Percentiles rank a stretch among this genome's conserved stretches.
phyloP scores from a whole-genome alignment of 2,329 filamentous ascomycete species.

The Didymella arachidicola region DNA sequence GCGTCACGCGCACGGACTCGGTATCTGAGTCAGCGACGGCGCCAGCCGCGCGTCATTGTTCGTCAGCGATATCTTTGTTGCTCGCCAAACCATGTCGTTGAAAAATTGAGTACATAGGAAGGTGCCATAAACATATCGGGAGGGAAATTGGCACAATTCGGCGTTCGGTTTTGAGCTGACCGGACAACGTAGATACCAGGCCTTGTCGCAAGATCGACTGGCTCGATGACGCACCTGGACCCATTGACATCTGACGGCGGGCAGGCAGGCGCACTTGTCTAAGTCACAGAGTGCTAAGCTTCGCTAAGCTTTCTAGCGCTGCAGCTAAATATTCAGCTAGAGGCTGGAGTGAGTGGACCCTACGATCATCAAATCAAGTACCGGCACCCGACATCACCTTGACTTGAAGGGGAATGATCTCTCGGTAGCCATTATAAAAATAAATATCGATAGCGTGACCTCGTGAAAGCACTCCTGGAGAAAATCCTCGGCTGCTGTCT shows the following conservation, averaged over 20 bases:
- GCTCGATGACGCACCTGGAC: not conserved
- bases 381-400: not conserved
- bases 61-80: not conserved
- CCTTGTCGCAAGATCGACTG: not conserved
- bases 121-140: not conserved
- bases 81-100: not conserved
- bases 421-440: not conserved
- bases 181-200: not conserved
- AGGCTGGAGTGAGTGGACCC: not conserved
- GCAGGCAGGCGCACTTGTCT: not conserved
- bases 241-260: not conserved
- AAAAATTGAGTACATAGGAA: not conserved
- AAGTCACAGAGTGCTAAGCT: not conserved
- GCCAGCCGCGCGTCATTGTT: not conserved
- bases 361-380: not conserved
- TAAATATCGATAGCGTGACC: conserved; percentile 2
- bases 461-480: not conserved
- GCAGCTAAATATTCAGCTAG: not conserved
- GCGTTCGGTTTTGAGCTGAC: not conserved
- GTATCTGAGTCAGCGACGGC: not conserved
- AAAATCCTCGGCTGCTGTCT: not conserved
- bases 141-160: not conserved
- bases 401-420: not conserved
- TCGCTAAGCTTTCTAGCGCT: conserved; percentile 9
- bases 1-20: no score